A percentile compares a stretch with the other conserved stretches of the same genome.
phyloP scores from a whole-genome alignment of 2,329 filamentous ascomycete genomes.

The Claviceps monticola region DNA sequence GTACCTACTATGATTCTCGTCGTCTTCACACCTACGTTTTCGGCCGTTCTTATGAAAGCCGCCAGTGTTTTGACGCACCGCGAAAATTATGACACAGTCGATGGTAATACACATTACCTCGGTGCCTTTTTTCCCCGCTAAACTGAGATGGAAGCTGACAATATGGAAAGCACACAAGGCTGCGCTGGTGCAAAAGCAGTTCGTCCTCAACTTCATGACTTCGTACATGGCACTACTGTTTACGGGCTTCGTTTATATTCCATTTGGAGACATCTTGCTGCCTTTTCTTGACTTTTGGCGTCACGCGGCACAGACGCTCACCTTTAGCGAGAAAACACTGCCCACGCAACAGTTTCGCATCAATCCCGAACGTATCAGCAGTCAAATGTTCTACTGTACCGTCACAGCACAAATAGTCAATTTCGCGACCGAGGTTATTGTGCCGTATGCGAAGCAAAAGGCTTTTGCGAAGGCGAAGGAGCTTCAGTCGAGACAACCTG shows the following conservation, averaged over 20 bases:
- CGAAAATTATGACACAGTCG: slow-evolving; percentile 87
- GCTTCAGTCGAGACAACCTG: slow-evolving; percentile 45
- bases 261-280: slow-evolving; percentile 71
- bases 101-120: slow-evolving; percentile 29
- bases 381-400: slow-evolving; percentile 92
- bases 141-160: neutral
- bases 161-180: slow-evolving; percentile 51
- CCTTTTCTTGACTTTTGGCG: slow-evolving; percentile 78
- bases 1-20: slow-evolving; percentile 82
- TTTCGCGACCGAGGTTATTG: slow-evolving; percentile 68
- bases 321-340: slow-evolving; percentile 59
- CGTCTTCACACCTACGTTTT: slow-evolving; percentile 64
- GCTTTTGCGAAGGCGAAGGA: slow-evolving; percentile 68
- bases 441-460: slow-evolving; percentile 73
- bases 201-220: slow-evolving; percentile 92
- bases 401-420: slow-evolving; percentile 88
- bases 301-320: slow-evolving; percentile 58
- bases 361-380: slow-evolving; percentile 68
- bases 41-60: slow-evolving; percentile 57
- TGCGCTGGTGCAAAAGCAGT: slow-evolving; percentile 81
- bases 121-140: neutral
- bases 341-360: slow-evolving; percentile 57
- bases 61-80: slow-evolving; percentile 65
- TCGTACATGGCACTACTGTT: slow-evolving; percentile 87
- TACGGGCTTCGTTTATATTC: slow-evolving; percentile 88